Percentiles rank a stretch among this genome's conserved stretches.
Evolutionary conservation across 768 basidiomycete genomes (phyloP).

Genomic region (Grammothele lineata): DNA sequence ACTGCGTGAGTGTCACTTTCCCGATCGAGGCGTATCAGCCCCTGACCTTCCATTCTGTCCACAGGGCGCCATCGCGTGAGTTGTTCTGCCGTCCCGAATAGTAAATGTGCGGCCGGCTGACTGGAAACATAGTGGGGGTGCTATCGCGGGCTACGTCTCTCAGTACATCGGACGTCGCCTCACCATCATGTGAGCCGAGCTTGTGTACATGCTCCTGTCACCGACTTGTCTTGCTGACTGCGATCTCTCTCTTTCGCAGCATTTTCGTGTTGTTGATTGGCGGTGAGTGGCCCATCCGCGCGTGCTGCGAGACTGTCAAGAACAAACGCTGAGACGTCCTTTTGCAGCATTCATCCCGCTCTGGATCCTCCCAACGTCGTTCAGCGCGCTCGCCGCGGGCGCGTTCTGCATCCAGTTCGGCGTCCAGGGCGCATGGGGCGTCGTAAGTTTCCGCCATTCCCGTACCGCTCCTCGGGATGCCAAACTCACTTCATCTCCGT

Average conservation of each 20-base stretch:
- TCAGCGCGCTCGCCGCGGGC: conserved; percentile 69
- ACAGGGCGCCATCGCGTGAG: conserved; percentile 43
- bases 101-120: no score
- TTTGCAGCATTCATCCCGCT: conserved; percentile 57
- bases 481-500: background rate
- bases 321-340: background rate
- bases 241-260: conserved; percentile 27
- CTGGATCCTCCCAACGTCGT: conserved; percentile 77
- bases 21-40: background rate
- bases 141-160: conserved; percentile 64
- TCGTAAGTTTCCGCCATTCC: conserved; percentile 44
- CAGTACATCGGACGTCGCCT: conserved; percentile 83
- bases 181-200: conserved; percentile 58
- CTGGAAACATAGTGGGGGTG: conserved; percentile 55
- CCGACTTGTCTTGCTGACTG: background rate
- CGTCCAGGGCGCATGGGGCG: conserved; percentile 90
- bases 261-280: conserved; percentile 54
- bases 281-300: conserved; percentile 14
- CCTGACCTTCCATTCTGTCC: background rate
- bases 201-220: background rate
- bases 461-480: background rate
- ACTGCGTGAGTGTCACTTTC: conserved; percentile 40
- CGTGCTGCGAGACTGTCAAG: no score
- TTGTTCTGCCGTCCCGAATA: no score
- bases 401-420: conserved; percentile 87